Percentiles rank a stretch among this genome's conserved stretches.
Conservation (phyloP, 176 grass and related monocot genomes). For the Rhipidocladum racemiflorum region DNA sequence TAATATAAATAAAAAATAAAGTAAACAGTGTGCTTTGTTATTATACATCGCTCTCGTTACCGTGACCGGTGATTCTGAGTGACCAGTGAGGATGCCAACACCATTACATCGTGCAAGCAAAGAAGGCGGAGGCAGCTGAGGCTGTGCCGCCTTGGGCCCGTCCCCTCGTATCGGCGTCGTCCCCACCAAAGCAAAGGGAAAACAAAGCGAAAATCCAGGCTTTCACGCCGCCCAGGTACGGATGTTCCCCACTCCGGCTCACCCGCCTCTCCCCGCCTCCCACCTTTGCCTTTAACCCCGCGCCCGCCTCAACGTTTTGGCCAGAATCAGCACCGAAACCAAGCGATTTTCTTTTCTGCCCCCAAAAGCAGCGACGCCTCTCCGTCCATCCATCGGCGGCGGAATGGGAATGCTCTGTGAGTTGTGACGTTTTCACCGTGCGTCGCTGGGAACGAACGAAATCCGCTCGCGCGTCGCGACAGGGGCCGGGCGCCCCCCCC, state of each 20-base stretch:
- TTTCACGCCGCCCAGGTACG: constrained; percentile 48
- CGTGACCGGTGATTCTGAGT: too few relatives aligned
- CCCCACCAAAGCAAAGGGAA: neutral
- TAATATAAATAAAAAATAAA: too few relatives aligned
- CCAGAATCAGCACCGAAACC: neutral
- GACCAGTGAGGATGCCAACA: too few relatives aligned
- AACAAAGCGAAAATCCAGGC: constrained; percentile 30
- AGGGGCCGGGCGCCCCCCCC: neutral
- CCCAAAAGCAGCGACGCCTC: neutral
- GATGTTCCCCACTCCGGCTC: constrained; percentile 17
- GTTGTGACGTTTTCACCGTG: neutral
- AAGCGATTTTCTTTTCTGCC: neutral
- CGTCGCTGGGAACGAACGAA: neutral
- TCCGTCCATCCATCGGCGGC: neutral
- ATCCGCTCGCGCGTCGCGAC: neutral
- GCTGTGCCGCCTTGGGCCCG: too few relatives aligned
- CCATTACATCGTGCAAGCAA: too few relatives aligned
- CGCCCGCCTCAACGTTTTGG: neutral
- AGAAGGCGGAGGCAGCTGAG: too few relatives aligned
- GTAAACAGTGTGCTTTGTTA: too few relatives aligned
- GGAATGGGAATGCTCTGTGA: neutral
- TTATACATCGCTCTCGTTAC: too few relatives aligned
- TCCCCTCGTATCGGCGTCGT: too few relatives aligned
- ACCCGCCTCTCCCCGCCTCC: neutral
- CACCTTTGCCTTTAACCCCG: neutral